Conservation (phyloP, 2,329 filamentous ascomycete genomes). For the Cladophialophora bantiana region DNA sequence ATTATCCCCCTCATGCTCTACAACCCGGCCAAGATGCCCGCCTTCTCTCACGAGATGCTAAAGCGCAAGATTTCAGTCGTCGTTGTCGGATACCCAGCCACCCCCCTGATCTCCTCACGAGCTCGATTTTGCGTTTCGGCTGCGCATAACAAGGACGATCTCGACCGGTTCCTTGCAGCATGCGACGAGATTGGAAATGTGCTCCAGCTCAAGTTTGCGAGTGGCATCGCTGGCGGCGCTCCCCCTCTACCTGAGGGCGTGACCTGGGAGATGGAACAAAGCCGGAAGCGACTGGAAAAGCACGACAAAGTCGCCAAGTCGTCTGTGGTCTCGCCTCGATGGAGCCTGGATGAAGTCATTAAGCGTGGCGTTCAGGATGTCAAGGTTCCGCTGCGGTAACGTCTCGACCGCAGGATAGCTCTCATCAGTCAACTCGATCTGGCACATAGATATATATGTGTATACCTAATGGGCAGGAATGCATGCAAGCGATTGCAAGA, state of each 20-base stretch:
- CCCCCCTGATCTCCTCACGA: conserved; percentile 90
- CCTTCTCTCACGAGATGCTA: conserved; percentile 98
- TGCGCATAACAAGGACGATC: conserved; percentile 97
- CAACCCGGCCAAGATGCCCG: conserved; percentile 98
- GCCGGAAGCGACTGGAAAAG: conserved; percentile 62
- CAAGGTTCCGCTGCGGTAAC: conserved; percentile 72
- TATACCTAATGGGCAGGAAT: conserved; percentile 23
- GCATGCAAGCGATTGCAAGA: conserved; percentile 19
- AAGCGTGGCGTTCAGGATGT: conserved; percentile 76
- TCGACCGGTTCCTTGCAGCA: conserved; percentile 85
- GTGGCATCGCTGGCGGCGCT: conserved; percentile 87
- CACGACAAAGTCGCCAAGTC: conserved; percentile 54
- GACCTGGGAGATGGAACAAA: conserved; percentile 73
- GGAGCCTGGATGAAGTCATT: conserved; percentile 78
- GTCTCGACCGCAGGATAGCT: neutral
- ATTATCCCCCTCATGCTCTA: conserved; percentile 95
- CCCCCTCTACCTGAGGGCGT: conserved; percentile 76
- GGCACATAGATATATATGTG: conserved; percentile 16
- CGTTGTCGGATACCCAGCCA: conserved; percentile 95
- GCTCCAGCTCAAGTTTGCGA: conserved; percentile 96
- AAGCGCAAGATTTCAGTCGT: conserved; percentile 97
- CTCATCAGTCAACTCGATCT: neutral
- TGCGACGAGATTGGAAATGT: conserved; percentile 91
- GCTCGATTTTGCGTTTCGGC: conserved; percentile 95
- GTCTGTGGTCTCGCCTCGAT: conserved; percentile 72